Base-by-base conservation (phyloP, 73 alveolate genomes). In the Urostyla sp. region DNA sequence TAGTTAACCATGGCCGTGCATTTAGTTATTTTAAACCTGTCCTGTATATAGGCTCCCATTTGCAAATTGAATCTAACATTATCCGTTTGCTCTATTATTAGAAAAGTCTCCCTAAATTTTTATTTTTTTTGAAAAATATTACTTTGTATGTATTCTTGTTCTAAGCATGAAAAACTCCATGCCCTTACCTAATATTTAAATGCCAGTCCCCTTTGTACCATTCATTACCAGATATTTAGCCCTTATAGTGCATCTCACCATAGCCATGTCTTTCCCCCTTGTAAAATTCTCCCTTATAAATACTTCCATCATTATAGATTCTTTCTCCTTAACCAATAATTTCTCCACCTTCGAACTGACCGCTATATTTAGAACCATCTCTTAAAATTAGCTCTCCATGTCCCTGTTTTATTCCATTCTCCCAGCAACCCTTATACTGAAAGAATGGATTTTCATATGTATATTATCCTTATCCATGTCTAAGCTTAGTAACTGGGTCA, bases 301-400 rank as follows among this genome's bases (percentile, higher is more conserved):
- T 75, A 30, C 92, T 40, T 0, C 94, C 96, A 76, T 93, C 96
- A 20, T 82, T 78, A 80, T 81, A 93, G 46, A 60, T 74, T 48
- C 88, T 86, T 18, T 26, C 87, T 13, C 98, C 94, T 13, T 73
- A 26, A 11, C 96, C 96, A 52, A 20, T 77, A 46, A 87, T 93
- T 80, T 93, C 95, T 37, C 96, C 96, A 49, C 90, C 84, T n/a
- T 80, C 21, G 79, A 93, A 93, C 24, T 93, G 87, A 2, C 98
- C 98, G 67, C 80, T 92, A 63, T 80, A 93, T 45, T 60, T 58
- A 11, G 89, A 85, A 0, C 95, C 96, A 77, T 93, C 89, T 50
- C 53, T 53, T 56, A 84, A 34, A 21, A 75, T 49, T 51, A 93
- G 75, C 30, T 76, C 74, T 20, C 98, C 98, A 40, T 79, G 46